Evolutionary conservation across 768 basidiomycete species (phyloP), one percentile per base, ranked within the genome.

Genomic region (Dendrothele bispora): DNA sequence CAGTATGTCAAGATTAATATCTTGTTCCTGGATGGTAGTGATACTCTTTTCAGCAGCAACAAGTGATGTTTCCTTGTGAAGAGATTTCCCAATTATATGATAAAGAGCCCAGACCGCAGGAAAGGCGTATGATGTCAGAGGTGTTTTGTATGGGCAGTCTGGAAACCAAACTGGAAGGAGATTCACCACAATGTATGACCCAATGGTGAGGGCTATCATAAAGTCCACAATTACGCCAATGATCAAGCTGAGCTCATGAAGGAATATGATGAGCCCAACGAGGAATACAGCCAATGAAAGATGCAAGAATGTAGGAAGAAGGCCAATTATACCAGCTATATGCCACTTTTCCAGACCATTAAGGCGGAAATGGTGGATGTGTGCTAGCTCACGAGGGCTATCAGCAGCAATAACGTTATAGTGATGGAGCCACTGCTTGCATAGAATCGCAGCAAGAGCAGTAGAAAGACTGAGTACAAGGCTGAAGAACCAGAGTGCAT

Each of bases 231-330:
- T 20, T 10, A 3, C 28, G 8, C 43, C 41, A 26, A 54, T 43
- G 3, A 43, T 12, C 7, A 14, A 21, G 18, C 44, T 42, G 18
- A 54, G 20, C 3, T 52, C 43, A 15, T 37, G 14, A 3, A 53
- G 30, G 26, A 51, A 56, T n/a, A 53, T 36, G 38, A 51, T 42
- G 6, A 56, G 34, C 14, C 53, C 55, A 20, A 32, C 42, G 37
- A 56, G 53, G 44, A 56, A 56, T 30, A 56, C 40, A 1, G 34
- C 17, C 10, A 56, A 50, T 6, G 55, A 51, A 2, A 51, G 34
- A 17, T 56, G 55, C 22, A 56, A 32, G 36, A 53, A 38, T 18
- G 50, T 37, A 8, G 55, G 55, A 35, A 56, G 45, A 29, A 39
- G 35, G 18, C 46, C 51, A 8, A 48, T 52, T 38, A 52, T 52